Base-by-base conservation (phyloP, 2,329 filamentous ascomycete species). In the Aulographum hederae region DNA sequence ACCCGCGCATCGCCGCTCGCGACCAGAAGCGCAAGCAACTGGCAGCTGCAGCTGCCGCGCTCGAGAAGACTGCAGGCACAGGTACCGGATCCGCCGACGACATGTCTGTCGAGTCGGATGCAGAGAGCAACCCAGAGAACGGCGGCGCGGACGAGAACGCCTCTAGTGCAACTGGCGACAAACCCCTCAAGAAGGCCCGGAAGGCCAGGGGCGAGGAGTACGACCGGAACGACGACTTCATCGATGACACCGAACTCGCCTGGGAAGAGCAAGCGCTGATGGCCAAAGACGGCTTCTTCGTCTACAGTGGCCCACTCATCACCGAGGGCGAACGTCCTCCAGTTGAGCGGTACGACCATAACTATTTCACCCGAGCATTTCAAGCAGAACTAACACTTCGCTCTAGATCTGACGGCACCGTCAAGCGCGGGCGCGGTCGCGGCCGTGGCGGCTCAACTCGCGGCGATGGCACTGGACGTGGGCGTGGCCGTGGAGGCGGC, bases 231-330 rank as follows among this genome's bases (percentile, higher is more conserved):
- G 71, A 76, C 40, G 69, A 72, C 28, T 76, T 76, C 45, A 72
- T 76, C 34, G 89, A 98, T 46, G 89, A 98, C 48, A 91, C 84
- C 1, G 89, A 98, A 51, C 54, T 94, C 47, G 65, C 91, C 1
- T 95, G 86, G 86, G 82, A 95, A 54, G 82, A 92, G 46, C 80
- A 92, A 49, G 86, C 86, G 5, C 84, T 86, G 4, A 85, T 89
- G 29, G 86, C 81, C 41, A 81, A 86, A 43, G 89, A 95, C 49
- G 89, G 89, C 1, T 98, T 95, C 60, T 98, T 95, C 50, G 89
- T 98, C 2, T 98, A 94, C 54, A 91, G 81, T 37, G 89, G 89
- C 3, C 86, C 86, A 6, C 61, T 98, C 29, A 69, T 95, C 15
- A 78, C 78, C 4, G 84, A 92, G 53, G 79, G 76, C 15, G 78